Base-by-base conservation (phyloP, 2,329 filamentous ascomycete genomes). In the Xylaria polymorpha region DNA sequence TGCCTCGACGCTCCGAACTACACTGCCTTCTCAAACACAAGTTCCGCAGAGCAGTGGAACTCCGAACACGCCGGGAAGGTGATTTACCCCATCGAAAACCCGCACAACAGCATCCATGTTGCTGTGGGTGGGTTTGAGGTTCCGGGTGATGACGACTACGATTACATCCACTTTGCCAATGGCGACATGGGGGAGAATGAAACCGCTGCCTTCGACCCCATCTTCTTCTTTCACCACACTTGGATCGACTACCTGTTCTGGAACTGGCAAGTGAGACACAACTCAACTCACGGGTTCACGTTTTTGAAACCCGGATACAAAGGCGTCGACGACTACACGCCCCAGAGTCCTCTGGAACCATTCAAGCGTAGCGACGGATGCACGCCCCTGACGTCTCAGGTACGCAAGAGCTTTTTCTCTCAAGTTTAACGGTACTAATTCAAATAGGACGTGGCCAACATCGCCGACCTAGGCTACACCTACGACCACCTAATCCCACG, bases 141-240 rank as follows among this genome's bases (percentile, higher is more conserved):
- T 66, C 64, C 58, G 1, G 57, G 57, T 6, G 57, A 66, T 22
- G 64, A 61, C 58, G 41, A 50, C 64, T 56, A 20, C 22, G 41
- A 61, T 10, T 55, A 61, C 37, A 57, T 61, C 41, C 55, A 20
- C 43, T 66, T 66, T 15, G 64, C 64, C 12, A 66, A 66, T 43
- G 58, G 64, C 7, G 64, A 66, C 41, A 66, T 66, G 64, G 64
- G 64, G n/a, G 64, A 66, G 22, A 66, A 66, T 25, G 58, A 66
- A 20, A 61, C 64, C 3, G 64, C 58, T 1, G 58, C 64, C n/a
- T 66, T 62, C 22, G 58, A 66, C 32, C 64, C 58, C 7, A 62
- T 62, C 18, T 66, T 66, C 58, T 62, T 57, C 9, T 61, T 66
- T n/a, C 64, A 66, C 25, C 64, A 66, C 18, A 41, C 20, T 15